A percentile compares a stretch with the other conserved stretches of the same genome.
Conservation (phyloP, 805 yeast genomes). For the Ogataea ramenticola region DNA sequence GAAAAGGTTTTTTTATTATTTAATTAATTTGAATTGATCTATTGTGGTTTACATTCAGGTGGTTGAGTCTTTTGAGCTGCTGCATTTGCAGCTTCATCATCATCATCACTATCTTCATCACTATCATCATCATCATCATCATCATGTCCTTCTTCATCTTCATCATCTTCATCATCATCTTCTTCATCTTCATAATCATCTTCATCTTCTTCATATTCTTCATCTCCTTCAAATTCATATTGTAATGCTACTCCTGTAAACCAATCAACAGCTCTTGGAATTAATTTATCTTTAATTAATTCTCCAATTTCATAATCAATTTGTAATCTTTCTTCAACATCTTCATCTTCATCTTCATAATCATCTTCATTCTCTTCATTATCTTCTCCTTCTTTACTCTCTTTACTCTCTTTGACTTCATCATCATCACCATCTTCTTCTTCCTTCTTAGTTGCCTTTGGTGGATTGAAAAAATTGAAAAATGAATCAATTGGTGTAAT, state of each 20-base stretch:
- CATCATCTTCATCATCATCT: conserved; percentile 53
- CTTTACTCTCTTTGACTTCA: too few species aligned
- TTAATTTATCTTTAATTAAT: conserved; percentile 88
- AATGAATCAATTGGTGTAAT: conserved; percentile 91
- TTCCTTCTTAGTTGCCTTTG: conserved; percentile 51
- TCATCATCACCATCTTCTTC: conserved; percentile 37
- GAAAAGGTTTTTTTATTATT: too few species aligned
- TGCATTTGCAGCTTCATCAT: conserved; percentile 27
- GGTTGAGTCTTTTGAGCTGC: conserved; percentile 48
- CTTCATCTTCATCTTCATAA: conserved; percentile 63
- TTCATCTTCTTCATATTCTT: conserved; percentile 52
- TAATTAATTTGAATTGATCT: conserved; percentile 4
- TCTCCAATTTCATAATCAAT: conserved; percentile 95
- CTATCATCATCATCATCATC: conserved; percentile 41
- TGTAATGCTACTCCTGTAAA: conserved; percentile 95
- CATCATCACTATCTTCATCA: conserved; percentile 51
- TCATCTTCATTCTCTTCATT: conserved; percentile 41
- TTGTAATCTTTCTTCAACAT: conserved; percentile 77
- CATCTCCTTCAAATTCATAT: conserved; percentile 48
- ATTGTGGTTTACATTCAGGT: conserved; percentile 74
- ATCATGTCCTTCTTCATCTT: conserved; percentile 56
- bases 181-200: conserved; percentile 57
- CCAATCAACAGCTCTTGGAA: conserved; percentile 98
- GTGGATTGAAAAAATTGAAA: conserved; percentile 94
- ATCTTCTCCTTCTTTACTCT: conserved; percentile 36